Evolutionary conservation across 768 basidiomycete genomes (phyloP), one percentile per base, ranked within the genome.

Genomic region (Lanmaoa pseudosensibilis): DNA sequence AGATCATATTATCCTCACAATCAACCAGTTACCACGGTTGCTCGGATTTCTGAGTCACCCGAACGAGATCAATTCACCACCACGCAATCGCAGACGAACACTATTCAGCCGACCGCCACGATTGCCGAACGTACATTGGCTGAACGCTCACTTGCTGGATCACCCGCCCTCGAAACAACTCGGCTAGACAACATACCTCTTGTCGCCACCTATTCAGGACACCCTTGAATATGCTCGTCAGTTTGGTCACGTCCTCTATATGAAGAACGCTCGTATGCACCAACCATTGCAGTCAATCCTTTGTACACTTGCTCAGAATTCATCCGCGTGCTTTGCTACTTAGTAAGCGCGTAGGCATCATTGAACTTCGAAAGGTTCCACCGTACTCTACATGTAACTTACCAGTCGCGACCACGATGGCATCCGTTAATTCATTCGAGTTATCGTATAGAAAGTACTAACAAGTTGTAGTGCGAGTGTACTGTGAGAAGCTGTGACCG

Each of bases 1-100:
- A 79, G 82, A 69, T 91, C 93, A 25, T 95, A 97, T 69, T 96
- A 96, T 70, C 91, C 90, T 41, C 87, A 91, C 60, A 91, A 90
- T 65, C 85, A 90, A 63, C 84, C 86, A 44, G 72, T 81, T 61
- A 61, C 71, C 36, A 63, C 69, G 21, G 64, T 73, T 21, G 67
- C 66, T 34, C 69, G 70, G 30, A 49, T 47, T 40, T 63, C 72
- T 15, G 70, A 65, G 9, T 67, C 73, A 16, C 66, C 45, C 7
- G 66, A 67, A 43, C 64, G 46, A 56, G 71, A 75, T 21, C 71
- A 65, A 2, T 50, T 57, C 25, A 54, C 60, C 8, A 58, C 68
- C 25, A 56, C 68, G 10, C 76, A 72, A 54, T 76, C 74, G 6
- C 67, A 74, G 41, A 75, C 75, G 21, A 74, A 75, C 33, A 77